Evolutionary conservation across 345 rosid genomes (phyloP), one percentile per base, ranked within the genome.

Genomic region (Raphanus sativus): DNA sequence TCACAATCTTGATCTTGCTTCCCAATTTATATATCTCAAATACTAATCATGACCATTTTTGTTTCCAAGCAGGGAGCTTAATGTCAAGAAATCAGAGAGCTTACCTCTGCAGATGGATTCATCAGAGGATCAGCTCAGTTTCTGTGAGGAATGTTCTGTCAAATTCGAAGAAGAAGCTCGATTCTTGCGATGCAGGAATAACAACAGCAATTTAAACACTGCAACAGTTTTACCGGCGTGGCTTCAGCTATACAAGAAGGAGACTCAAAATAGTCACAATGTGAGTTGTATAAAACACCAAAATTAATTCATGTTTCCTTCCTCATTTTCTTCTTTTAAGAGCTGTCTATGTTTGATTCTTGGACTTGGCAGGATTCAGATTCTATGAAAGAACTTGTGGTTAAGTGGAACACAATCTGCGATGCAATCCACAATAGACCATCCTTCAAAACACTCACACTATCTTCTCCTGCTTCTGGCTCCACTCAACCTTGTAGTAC

Each of bases 221-320:
- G 84, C 0, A 21, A 21, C 86, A 48, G 83, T 75, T 71, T 88
- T 94, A 69, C 98, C 98, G 2, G 80, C 88, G n/a, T 94, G 98
- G 98, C 93, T 92, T 64, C 90, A 85, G 73, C 81, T 82, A 63
- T 87, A 79, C 86, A 89, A 86, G 82, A 86, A 92, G 72, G 86
- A 87, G 78, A 85, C 71, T 79, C 82, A 82, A 71, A 78, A 73
- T 70, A 81, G 64, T 71, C 76, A 32, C 28, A 75, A 15, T 38
- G 83, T 81, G 4, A 81, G 83, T 70, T 71, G 2, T 12, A 33
- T 55, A 54, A 38, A 62, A 16, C 74, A 69, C 58, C 2, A 64
- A 62, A 24, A 8, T 42, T 10, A 56, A 0, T 55, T 62, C 30
- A n/a, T 40, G 45, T 12, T 64, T 55, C 7, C 38, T 71, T 9